Evolutionary conservation across 352 stramenopile species (phyloP).

Genomic region (Plasmopara viticola): DNA sequence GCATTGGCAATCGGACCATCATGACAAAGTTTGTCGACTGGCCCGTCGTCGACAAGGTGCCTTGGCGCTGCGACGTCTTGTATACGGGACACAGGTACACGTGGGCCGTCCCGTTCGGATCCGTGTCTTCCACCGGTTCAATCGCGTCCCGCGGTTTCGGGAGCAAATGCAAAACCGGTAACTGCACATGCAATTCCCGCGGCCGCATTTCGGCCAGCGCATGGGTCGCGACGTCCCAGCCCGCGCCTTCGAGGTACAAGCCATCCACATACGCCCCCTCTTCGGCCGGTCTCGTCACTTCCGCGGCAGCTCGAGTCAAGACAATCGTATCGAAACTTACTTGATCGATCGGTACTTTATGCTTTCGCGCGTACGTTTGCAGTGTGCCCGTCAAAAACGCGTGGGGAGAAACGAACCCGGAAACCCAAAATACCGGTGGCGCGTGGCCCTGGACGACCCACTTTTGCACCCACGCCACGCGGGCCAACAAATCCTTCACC

Average conservation of each 20-base stretch:
- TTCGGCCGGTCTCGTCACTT: slow-evolving; percentile 49
- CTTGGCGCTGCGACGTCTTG: slow-evolving; percentile 88
- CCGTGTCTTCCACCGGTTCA: slow-evolving; percentile 83
- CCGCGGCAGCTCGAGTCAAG: slow-evolving; percentile 34
- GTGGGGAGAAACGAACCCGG: slow-evolving; percentile 93
- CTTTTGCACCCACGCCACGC: slow-evolving; percentile 70
- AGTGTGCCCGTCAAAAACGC: slow-evolving; percentile 92
- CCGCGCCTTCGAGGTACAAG: slow-evolving; percentile 88
- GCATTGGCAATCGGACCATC: slow-evolving; percentile 90
- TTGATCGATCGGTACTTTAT: slow-evolving; percentile 89
- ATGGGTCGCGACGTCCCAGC: slow-evolving; percentile 65
- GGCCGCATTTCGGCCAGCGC: slow-evolving; percentile 79
- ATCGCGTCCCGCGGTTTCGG: slow-evolving; percentile 80
- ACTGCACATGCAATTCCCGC: slow-evolving; percentile 79
- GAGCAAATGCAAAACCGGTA: slow-evolving; percentile 84
- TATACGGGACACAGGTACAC: slow-evolving; percentile 91
- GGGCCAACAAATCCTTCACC: slow-evolving; percentile 87
- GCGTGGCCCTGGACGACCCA: slow-evolving; percentile 76
- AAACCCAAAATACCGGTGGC: slow-evolving; percentile 90
- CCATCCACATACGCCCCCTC: slow-evolving; percentile 87
- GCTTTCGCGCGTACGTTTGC: slow-evolving; percentile 90
- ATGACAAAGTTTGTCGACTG: slow-evolving; percentile 96
- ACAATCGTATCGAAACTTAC: slow-evolving; percentile 87
- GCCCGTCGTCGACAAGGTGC: slow-evolving; percentile 89
- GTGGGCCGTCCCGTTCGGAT: slow-evolving; percentile 84